phyloP scores from a whole-genome alignment of 2,329 filamentous ascomycete genomes.

The Beauveria rudraprayagi region DNA sequence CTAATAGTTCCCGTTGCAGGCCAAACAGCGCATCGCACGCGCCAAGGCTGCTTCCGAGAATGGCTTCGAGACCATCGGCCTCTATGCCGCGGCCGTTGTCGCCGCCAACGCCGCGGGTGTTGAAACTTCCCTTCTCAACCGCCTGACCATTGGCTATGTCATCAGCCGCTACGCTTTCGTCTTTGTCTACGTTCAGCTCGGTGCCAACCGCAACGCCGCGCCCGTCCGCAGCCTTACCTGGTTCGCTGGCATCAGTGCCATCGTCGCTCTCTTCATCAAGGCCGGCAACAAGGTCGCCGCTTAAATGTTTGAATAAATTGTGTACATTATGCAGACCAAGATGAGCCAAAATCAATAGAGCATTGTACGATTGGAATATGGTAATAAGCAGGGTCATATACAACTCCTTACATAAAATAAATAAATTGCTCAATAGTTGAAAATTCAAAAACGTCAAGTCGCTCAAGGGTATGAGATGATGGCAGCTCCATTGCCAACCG shows the following conservation, averaged over 20 bases:
- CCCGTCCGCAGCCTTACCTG: conserved; percentile 31
- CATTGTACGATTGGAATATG: not conserved
- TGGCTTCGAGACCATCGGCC: conserved; percentile 35
- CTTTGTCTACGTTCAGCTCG: conserved; percentile 34
- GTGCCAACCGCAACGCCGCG: conserved; percentile 31
- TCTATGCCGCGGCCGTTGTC: conserved; percentile 35
- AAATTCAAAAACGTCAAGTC: not conserved
- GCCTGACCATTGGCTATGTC: conserved; percentile 31
- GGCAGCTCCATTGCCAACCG: not conserved
- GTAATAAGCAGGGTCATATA: not conserved
- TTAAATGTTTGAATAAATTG: not conserved
- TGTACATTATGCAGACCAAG: not conserved
- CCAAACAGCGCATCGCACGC: conserved; percentile 46
- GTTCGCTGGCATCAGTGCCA: conserved; percentile 25
- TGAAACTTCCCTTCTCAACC: conserved; percentile 29
- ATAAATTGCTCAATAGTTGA: conserved; percentile 10
- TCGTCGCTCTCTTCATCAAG: conserved; percentile 32
- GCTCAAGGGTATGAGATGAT: not conserved
- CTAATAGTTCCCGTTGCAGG: conserved; percentile 20
- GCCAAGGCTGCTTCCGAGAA: conserved; percentile 41
- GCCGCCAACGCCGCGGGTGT: conserved; percentile 39
- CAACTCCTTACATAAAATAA: not conserved
- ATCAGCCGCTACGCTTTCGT: conserved; percentile 32
- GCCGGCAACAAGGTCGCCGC: conserved; percentile 25
- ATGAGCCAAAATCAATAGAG: not conserved